Conservation (phyloP, 139 green algal species). For the Pycnococcus provasolii region DNA sequence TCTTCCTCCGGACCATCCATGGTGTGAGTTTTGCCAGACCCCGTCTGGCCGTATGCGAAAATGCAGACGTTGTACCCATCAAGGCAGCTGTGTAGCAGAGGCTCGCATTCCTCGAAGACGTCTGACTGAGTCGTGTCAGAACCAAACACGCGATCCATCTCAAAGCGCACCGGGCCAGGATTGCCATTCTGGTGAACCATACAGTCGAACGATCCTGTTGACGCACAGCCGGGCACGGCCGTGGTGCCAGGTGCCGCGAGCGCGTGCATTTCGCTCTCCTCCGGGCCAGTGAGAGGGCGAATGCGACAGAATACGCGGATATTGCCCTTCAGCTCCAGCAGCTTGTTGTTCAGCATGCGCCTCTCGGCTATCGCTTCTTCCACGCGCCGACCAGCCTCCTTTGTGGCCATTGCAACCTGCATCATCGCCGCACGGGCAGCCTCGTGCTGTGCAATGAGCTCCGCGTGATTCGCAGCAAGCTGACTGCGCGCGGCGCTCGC, state of each 20-base stretch:
- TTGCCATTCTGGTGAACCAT: constrained; percentile 5
- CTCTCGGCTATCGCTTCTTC: neutral
- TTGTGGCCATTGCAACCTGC: too few species aligned
- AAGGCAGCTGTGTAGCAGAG: constrained; percentile 73
- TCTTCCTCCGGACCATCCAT: constrained; percentile 26
- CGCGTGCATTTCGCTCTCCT: neutral
- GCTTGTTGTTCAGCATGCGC: constrained; percentile 20
- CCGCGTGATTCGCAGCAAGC: too few species aligned
- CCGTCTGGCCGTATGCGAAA: constrained; percentile 50
- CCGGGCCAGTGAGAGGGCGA: constrained; percentile 7
- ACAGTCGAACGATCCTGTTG: too few species aligned
- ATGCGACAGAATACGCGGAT: constrained; percentile 33
- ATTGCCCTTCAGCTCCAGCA: constrained; percentile 32
- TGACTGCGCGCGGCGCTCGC: too few species aligned
- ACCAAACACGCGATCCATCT: constrained; percentile 68
- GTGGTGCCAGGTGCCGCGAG: too few species aligned
- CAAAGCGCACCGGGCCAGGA: constrained; percentile 25
- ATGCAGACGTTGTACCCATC: constrained; percentile 79
- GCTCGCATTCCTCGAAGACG: constrained; percentile 80
- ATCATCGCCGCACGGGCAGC: too few species aligned
- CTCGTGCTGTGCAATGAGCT: too few species aligned
- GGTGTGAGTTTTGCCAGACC: constrained; percentile 42
- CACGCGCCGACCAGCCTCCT: too few species aligned
- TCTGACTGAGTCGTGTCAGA: constrained; percentile 45
- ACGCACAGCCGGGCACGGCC: too few species aligned